Percentiles rank a stretch among this genome's conserved stretches.
Conservation (phyloP, 305 asterid genomes). For the Fraxinus nigra region DNA sequence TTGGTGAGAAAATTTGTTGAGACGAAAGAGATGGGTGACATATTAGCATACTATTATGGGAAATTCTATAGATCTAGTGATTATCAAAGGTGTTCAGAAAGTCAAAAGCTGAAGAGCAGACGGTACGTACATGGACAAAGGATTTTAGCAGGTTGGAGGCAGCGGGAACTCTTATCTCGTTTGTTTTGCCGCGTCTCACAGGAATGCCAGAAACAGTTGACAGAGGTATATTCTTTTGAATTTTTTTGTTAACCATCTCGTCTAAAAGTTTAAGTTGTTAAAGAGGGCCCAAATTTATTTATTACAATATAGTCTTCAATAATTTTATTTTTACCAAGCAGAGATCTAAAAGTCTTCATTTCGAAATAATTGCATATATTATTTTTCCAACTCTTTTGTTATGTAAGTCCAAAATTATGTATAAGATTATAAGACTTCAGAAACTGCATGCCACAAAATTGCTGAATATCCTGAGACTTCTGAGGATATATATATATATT, state of each 20-base stretch:
- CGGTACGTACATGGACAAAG: slow-evolving; percentile 54
- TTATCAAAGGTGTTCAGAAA: slow-evolving; percentile 54
- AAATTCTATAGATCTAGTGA: slow-evolving; percentile 50
- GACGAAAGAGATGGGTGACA: slow-evolving; percentile 48
- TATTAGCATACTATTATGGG: slow-evolving; percentile 58
- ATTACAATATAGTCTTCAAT: neutral
- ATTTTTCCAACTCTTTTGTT: neutral
- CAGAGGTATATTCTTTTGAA: slow-evolving; percentile 41
- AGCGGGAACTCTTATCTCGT: slow-evolving; percentile 61
- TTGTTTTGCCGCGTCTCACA: slow-evolving; percentile 38
- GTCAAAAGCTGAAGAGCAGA: slow-evolving; percentile 46
- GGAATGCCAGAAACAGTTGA: slow-evolving; percentile 38
- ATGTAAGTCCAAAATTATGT: neutral
- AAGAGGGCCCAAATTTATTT: neutral
- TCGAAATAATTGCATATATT: neutral
- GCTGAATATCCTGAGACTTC: neutral
- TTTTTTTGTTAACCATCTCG: neutral
- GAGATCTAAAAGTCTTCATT: neutral
- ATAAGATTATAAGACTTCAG: neutral
- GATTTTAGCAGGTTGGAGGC: slow-evolving; percentile 65
- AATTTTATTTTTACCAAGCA: neutral
- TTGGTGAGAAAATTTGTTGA: slow-evolving; percentile 52
- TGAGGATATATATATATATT: neutral
- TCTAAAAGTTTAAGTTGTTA: neutral
- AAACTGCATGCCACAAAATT: neutral